A percentile compares a stretch with the other conserved stretches of the same genome.
These are phyloP conservation scores for Avena sativa DNA, from an alignment of 176 grass and related monocot species.

Conservation along the genomic window DNA sequence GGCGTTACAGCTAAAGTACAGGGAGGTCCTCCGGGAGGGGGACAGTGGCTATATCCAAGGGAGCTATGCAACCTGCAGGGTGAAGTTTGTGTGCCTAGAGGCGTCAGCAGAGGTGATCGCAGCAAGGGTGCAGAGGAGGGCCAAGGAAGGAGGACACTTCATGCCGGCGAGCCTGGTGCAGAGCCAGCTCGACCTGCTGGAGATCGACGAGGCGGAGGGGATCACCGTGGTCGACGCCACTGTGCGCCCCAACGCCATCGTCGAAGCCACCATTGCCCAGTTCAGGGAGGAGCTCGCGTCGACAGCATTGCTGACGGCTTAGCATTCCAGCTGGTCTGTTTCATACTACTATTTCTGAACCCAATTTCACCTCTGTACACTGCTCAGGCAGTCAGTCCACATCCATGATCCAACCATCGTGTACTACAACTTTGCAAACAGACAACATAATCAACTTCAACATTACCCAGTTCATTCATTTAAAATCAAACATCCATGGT, in stretches of 20 bases:
- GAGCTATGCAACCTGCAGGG: conserved; percentile 53
- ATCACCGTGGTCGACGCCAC: conserved; percentile 58
- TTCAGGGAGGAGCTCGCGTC: conserved; percentile 49
- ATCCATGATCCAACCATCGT: not conserved
- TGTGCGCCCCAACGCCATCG: conserved; percentile 29
- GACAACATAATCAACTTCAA: conserved; percentile 3
- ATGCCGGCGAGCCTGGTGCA: conserved; percentile 77
- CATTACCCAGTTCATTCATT: conserved; percentile 57
- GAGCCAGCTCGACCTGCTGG: conserved; percentile 82
- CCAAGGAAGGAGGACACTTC: conserved; percentile 64
- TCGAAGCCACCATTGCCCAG: conserved; percentile 44
- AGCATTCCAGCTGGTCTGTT: not conserved
- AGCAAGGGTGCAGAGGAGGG: conserved; percentile 55
- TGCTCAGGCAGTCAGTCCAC: not conserved
- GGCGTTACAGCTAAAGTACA: conserved; percentile 72
- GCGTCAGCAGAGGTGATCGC: conserved; percentile 68
- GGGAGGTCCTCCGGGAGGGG: conserved; percentile 69
- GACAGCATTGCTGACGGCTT: not conserved
- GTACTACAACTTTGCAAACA: not conserved
- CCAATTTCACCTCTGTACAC: no score
- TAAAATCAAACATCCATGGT: conserved; percentile 25
- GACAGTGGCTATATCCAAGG: conserved; percentile 43
- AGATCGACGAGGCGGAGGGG: conserved; percentile 57
- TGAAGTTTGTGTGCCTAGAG: conserved; percentile 79
- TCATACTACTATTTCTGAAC: no score